Conservation (phyloP, 1,284 basidiomycete species). For the Amylostereum areolatum region DNA sequence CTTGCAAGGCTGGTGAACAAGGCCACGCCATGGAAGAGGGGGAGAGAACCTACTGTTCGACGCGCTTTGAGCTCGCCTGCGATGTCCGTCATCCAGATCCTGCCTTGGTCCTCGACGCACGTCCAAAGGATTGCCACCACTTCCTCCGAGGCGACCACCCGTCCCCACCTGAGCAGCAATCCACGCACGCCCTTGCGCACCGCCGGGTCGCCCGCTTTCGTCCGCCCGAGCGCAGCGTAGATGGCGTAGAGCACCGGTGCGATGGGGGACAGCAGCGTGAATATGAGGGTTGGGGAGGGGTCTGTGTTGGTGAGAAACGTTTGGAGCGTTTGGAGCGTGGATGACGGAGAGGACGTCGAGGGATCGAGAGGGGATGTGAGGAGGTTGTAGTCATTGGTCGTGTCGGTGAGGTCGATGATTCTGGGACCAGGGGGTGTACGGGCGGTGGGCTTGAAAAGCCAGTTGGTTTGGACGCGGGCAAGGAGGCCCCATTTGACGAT, state of each 20-base stretch:
- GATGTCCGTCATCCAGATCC: conserved; percentile 50
- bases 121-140: conserved; percentile 56
- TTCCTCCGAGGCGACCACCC: conserved; percentile 47
- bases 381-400: conserved; percentile 33
- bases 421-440: conserved; percentile 19
- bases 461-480: conserved; percentile 33
- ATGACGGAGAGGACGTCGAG: conserved; percentile 35
- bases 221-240: conserved; percentile 42
- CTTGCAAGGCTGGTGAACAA: conserved; percentile 12
- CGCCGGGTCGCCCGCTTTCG: conserved; percentile 55
- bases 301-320: conserved; percentile 69
- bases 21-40: background rate
- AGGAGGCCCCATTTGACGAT: conserved; percentile 67
- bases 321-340: conserved; percentile 42
- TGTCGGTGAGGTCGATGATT: conserved; percentile 38
- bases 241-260: conserved; percentile 64
- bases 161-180: conserved; percentile 69
- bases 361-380: conserved; percentile 46
- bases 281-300: conserved; percentile 65
- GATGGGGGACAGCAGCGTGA: conserved; percentile 63
- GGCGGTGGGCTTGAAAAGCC: conserved; percentile 31
- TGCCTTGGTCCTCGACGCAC: conserved; percentile 48
- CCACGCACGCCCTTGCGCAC: conserved; percentile 53
- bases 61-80: conserved; percentile 43
- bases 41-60: conserved; percentile 30